A percentile compares a stretch with the other conserved stretches of the same genome.
Evolutionary conservation across 2,329 filamentous ascomycete genomes (phyloP).

Genomic region (Colletotrichum echinochloae): DNA sequence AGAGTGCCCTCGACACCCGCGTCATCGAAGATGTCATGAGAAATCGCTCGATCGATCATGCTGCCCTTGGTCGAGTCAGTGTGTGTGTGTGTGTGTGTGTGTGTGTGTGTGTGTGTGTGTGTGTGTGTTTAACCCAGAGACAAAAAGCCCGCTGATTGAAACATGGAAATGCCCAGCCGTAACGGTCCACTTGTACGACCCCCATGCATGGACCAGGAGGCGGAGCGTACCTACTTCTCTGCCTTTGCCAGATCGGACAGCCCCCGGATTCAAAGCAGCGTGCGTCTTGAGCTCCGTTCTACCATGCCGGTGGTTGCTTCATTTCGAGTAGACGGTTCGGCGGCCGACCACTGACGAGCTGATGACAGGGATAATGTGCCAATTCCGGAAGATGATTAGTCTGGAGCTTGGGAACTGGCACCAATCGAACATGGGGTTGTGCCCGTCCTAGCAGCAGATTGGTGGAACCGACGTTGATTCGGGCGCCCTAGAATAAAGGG

Average conservation of each 20-base stretch:
- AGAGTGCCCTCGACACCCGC: not conserved
- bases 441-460: conserved; percentile 31
- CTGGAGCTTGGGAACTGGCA: conserved; percentile 22
- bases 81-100: not conserved
- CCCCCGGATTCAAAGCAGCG: conserved; percentile 1
- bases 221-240: not conserved
- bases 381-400: conserved; percentile 23
- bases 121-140: conserved; percentile 6
- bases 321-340: conserved; percentile 12
- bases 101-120: not conserved
- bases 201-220: conserved; percentile 21
- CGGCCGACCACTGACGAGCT: conserved; percentile 4
- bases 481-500: conserved; percentile 25
- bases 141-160: conserved; percentile 23
- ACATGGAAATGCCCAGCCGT: conserved; percentile 20
- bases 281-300: not conserved
- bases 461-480: conserved; percentile 33
- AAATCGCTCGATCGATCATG: conserved; percentile 7
- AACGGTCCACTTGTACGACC: conserved; percentile 15
- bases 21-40: conserved; percentile 10
- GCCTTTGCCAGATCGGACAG: conserved; percentile 10
- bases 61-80: conserved; percentile 13
- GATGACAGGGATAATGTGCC: conserved; percentile 25
- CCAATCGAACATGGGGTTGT: conserved; percentile 11
- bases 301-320: conserved; percentile 13